Conservation (phyloP, 2,329 filamentous ascomycete species). For the Alternaria gansuensis region DNA sequence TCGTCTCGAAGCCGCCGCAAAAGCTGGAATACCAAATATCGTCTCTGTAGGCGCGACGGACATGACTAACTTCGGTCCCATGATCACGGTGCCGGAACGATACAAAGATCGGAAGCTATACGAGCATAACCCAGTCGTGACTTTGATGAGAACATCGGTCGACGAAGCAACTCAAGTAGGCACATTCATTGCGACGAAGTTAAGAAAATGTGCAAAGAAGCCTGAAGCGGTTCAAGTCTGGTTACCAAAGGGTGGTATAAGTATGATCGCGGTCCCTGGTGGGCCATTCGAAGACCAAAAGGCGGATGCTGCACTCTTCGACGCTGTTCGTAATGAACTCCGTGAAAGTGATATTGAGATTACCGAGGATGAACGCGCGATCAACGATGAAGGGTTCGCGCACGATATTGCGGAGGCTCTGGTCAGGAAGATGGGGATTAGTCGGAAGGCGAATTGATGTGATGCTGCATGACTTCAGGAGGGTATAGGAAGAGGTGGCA, state of each 20-base stretch:
- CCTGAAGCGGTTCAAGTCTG: conserved; percentile 63
- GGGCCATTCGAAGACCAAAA: conserved; percentile 63
- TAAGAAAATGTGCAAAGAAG: conserved; percentile 55
- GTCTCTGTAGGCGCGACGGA: conserved; percentile 60
- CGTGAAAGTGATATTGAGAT: conserved; percentile 60
- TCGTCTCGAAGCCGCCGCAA: conserved; percentile 66
- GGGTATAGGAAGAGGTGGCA: not conserved
- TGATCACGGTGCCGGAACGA: conserved; percentile 63
- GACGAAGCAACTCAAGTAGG: conserved; percentile 67
- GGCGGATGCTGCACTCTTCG: conserved; percentile 60
- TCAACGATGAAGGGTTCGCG: conserved; percentile 66
- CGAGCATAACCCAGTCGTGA: conserved; percentile 72
- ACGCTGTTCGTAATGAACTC: conserved; percentile 60
- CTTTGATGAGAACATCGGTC: conserved; percentile 70
- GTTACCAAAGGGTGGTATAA: conserved; percentile 68
- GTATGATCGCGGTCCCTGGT: conserved; percentile 64
- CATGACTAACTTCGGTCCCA: conserved; percentile 69
- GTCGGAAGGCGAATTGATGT: conserved; percentile 4
- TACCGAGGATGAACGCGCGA: conserved; percentile 59
- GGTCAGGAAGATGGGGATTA: conserved; percentile 33
- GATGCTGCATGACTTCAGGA: not conserved
- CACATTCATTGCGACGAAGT: conserved; percentile 63
- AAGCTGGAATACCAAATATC: conserved; percentile 66
- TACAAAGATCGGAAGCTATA: conserved; percentile 64
- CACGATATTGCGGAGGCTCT: conserved; percentile 58